Evolutionary conservation across 495 filamentous ascomycete species (phyloP).

Genomic region (Aspergillus steynii): DNA sequence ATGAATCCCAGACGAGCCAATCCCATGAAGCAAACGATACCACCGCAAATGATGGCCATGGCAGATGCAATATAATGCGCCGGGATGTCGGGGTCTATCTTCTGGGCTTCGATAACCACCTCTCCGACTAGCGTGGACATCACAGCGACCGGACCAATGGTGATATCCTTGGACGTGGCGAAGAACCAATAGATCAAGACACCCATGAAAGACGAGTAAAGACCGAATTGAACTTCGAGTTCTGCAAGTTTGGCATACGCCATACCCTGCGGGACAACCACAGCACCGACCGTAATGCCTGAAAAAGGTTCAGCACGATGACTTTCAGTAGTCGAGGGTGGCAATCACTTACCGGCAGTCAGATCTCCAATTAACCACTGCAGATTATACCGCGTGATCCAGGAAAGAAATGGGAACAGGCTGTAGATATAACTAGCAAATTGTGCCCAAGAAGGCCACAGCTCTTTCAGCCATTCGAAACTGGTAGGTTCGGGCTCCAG

Average conservation of each 20-base stretch:
- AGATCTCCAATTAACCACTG: constrained; percentile 89
- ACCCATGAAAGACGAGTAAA: constrained; percentile 98
- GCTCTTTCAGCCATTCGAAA: constrained; percentile 65
- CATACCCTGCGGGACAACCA: constrained; percentile 97
- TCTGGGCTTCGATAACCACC: constrained; percentile 63
- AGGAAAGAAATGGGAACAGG: constrained; percentile 84
- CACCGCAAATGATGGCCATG: constrained; percentile 77
- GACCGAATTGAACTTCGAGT: constrained; percentile 75
- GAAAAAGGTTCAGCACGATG: constrained; percentile 7
- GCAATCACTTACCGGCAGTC: constrained; percentile 70
- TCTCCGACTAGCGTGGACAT: constrained; percentile 88
- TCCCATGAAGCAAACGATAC: constrained; percentile 81
- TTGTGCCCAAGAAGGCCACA: constrained; percentile 57
- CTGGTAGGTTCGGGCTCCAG: constrained; percentile 79
- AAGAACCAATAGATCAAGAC: constrained; percentile 98
- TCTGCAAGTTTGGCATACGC: constrained; percentile 88
- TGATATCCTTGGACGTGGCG: constrained; percentile 98
- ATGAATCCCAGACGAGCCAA: constrained; percentile 83
- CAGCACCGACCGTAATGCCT: constrained; percentile 92
- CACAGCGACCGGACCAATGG: constrained; percentile 97
- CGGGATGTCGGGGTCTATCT: constrained; percentile 57
- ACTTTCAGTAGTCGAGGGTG: constrained; percentile 13
- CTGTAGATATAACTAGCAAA: constrained; percentile 59
- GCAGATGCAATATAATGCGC: constrained; percentile 70
- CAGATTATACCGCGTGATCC: constrained; percentile 86